These are phyloP conservation scores for Geotrichum candidum DNA, from an alignment of 1,139 yeast species.

Conservation along the genomic window DNA sequence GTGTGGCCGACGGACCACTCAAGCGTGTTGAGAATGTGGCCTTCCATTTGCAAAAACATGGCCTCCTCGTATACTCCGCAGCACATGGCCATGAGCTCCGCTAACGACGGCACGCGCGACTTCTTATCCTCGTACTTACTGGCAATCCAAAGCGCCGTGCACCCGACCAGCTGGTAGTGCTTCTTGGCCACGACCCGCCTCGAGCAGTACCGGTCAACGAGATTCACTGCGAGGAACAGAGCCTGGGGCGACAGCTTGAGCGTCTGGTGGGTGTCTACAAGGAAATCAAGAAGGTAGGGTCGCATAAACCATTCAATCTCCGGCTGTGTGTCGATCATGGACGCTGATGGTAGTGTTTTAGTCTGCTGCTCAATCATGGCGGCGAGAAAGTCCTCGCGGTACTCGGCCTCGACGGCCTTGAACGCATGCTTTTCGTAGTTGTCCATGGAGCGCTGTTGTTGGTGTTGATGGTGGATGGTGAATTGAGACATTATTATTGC, in stretches of 20 bases:
- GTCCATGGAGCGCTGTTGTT: background rate
- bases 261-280: conserved; percentile 75
- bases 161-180: conserved; percentile 88
- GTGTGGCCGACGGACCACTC: conserved; percentile 79
- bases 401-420: background rate
- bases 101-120: conserved; percentile 73
- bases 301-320: conserved; percentile 93
- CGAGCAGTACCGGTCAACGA: conserved; percentile 88
- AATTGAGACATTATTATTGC: background rate
- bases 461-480: background rate
- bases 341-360: background rate
- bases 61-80: conserved; percentile 80
- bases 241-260: conserved; percentile 79
- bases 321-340: conserved; percentile 85
- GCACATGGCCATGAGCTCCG: conserved; percentile 72
- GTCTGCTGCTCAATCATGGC: background rate
- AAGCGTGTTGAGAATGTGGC: conserved; percentile 77
- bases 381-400: background rate
- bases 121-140: conserved; percentile 92
- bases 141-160: conserved; percentile 93
- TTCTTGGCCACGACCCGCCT: conserved; percentile 85
- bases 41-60: conserved; percentile 95
- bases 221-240: conserved; percentile 69
- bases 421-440: background rate
- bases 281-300: conserved; percentile 77